Percentiles rank a stretch among this genome's conserved stretches.
Conservation (phyloP, 2,329 filamentous ascomycete species). For the Pleoardoris graminearum region DNA sequence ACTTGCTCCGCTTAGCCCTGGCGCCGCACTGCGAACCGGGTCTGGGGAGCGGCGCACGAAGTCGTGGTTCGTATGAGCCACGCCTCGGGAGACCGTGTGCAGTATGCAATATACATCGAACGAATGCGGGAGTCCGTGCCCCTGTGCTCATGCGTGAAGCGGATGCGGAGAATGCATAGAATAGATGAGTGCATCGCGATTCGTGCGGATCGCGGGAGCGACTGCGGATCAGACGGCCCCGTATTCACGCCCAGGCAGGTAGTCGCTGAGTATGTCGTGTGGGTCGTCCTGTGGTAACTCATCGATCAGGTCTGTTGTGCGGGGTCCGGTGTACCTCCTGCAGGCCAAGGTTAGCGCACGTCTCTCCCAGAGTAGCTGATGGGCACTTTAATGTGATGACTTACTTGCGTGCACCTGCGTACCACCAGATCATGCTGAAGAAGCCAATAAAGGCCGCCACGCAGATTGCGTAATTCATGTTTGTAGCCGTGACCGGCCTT, state of each 20-base stretch:
- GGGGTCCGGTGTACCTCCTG: slow-evolving; percentile 62
- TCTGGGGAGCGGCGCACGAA: neutral
- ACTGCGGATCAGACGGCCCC: slow-evolving; percentile 26
- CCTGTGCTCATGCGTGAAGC: neutral
- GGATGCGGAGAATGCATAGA: slow-evolving; percentile 2
- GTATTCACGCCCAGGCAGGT: slow-evolving; percentile 10
- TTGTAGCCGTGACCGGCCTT: slow-evolving; percentile 48
- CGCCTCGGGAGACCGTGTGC: neutral
- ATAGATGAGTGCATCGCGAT: slow-evolving; percentile 1
- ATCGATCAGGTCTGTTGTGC: slow-evolving; percentile 58
- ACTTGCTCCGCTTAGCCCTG: slow-evolving; percentile 5
- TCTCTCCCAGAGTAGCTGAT: neutral
- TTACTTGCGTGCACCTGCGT: slow-evolving; percentile 45
- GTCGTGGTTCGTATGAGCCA: neutral
- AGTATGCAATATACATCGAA: neutral
- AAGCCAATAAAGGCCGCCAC: slow-evolving; percentile 55
- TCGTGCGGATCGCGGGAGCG: neutral
- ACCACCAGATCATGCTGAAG: slow-evolving; percentile 53
- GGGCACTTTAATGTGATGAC: slow-evolving; percentile 11
- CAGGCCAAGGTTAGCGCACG: slow-evolving; percentile 11
- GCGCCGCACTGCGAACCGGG: slow-evolving; percentile 2
- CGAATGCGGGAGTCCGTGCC: neutral
- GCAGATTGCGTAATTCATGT: slow-evolving; percentile 55
- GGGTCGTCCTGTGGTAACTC: slow-evolving; percentile 48
- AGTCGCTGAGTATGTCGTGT: slow-evolving; percentile 43